Percentiles rank a stretch among this genome's conserved stretches.
phyloP scores from a whole-genome alignment of 306 rosid genomes.

The Casuarina cunninghamiana region DNA sequence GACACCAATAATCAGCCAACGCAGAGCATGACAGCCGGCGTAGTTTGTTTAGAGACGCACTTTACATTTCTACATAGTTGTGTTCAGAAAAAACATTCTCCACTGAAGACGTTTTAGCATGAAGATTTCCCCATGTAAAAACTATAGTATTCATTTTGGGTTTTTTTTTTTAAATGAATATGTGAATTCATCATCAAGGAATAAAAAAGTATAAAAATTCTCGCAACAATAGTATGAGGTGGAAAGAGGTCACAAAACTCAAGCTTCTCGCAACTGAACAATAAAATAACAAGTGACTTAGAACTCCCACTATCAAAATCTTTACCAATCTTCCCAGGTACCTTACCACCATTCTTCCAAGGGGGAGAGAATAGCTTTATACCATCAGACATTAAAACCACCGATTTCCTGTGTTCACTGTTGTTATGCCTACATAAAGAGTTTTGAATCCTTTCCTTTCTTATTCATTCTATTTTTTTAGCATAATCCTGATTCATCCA shows the following conservation, averaged over 20 bases:
- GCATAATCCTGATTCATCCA: slow-evolving; percentile 18
- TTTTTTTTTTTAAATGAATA: slow-evolving; percentile 12
- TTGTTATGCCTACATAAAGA: neutral
- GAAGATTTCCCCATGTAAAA: slow-evolving; percentile 6
- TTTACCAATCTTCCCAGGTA: neutral
- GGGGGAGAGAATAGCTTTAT: neutral
- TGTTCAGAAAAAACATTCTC: slow-evolving; percentile 33
- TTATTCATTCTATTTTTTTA: slow-evolving; percentile 10
- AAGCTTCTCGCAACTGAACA: neutral
- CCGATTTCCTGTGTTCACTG: neutral
- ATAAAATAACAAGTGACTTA: neutral
- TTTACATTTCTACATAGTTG: neutral
- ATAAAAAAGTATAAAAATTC: too few relatives aligned
- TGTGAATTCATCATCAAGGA: too few relatives aligned
- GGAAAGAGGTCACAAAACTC: too few relatives aligned
- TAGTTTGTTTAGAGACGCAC: neutral
- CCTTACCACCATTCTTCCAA: slow-evolving; percentile 3
- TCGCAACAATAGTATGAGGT: too few relatives aligned
- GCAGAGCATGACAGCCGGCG: slow-evolving; percentile 9
- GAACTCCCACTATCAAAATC: neutral
- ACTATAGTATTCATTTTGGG: slow-evolving; percentile 18
- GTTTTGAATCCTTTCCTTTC: slow-evolving; percentile 3
- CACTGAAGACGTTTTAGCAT: slow-evolving; percentile 16
- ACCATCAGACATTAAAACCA: neutral
- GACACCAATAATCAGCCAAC: slow-evolving; percentile 5